Base-by-base conservation (phyloP, 148 eudicot species). In the Tetragonia tetragonoides region DNA sequence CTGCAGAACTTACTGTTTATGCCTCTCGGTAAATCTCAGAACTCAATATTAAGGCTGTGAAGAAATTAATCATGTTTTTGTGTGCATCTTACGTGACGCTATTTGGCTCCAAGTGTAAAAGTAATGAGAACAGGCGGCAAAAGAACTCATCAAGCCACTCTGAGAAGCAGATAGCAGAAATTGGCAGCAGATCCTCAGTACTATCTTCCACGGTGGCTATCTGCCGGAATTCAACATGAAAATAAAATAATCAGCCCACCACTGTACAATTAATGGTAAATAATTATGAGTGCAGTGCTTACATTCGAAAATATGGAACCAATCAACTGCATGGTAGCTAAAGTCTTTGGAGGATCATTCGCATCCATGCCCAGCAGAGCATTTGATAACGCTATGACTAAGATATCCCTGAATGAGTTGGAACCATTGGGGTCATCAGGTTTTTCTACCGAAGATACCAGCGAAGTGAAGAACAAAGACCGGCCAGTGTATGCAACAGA, bases 81-180 rank as follows among this genome's bases (percentile, higher is more conserved):
- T 72, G 80, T 24, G 57, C 42, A 70, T 68, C 99, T 89, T 91
- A 95, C 99, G 94, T 79, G 73, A 87, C 91, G 78, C 93, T 88
- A 80, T 84, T 93, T 63, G 99, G 95, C 86, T 95, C 99, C 93
- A 95, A 88, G 90, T 95, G 94, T 82, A 86, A 83, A 80, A 95
- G 93, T 78, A 95, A 79, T 41, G 99, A 85, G 87, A 95, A 95
- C 20, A 95, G 86, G 63, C 99, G 97, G 69, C 94, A 89, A 23
- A 95, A 76, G 86, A 95, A 95, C 82, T 95, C 99, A 81, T 95
- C 99, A 60, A 95, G 97, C 99, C 99, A 95, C 82, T 95, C 99
- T 54, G 99, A 91, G 84, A 91, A 91, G 87, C 77, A 64, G 73
- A 91, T 84, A 51, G 91, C 80, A 53, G 91, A 85, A 75, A 91